phyloP scores from a whole-genome alignment of 2,329 filamentous ascomycete species.

The Fusarium mangiferae region DNA sequence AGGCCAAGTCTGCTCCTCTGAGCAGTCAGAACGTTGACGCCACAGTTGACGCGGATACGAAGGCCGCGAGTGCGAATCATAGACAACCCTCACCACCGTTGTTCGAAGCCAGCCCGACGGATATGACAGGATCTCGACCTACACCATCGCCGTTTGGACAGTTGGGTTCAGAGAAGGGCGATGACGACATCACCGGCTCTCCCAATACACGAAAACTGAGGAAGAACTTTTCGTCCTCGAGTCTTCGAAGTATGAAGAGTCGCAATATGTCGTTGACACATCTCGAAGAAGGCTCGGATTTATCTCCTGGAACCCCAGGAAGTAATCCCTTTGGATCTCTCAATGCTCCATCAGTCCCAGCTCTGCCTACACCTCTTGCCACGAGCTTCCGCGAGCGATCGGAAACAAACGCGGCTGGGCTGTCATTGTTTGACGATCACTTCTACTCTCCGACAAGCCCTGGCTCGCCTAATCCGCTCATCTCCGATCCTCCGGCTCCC shows the following conservation, averaged over 20 bases:
- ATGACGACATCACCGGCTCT: slow-evolving; percentile 60
- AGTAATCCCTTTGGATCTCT: slow-evolving; percentile 72
- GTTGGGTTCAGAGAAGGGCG: slow-evolving; percentile 47
- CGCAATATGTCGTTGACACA: slow-evolving; percentile 77
- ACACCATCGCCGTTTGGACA: slow-evolving; percentile 49
- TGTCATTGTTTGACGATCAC: slow-evolving; percentile 85
- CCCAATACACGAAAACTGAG: slow-evolving; percentile 62
- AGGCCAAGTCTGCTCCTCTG: slow-evolving; percentile 20
- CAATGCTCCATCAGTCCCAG: slow-evolving; percentile 63
- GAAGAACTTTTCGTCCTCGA: slow-evolving; percentile 78
- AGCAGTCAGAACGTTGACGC: slow-evolving; percentile 16
- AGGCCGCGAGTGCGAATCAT: slow-evolving; percentile 16
- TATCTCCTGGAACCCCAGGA: slow-evolving; percentile 79
- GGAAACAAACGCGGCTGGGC: slow-evolving; percentile 67
- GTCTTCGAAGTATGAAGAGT: slow-evolving; percentile 75
- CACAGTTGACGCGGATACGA: slow-evolving; percentile 4
- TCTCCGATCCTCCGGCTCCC: slow-evolving; percentile 74
- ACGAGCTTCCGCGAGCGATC: slow-evolving; percentile 69
- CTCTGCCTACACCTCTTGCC: slow-evolving; percentile 74
- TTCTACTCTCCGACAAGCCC: slow-evolving; percentile 76
- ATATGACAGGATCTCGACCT: slow-evolving; percentile 34
- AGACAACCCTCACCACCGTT: slow-evolving; percentile 42
- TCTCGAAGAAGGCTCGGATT: slow-evolving; percentile 70
- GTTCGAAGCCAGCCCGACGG: slow-evolving; percentile 44
- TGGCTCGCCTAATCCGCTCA: slow-evolving; percentile 72